Evolutionary conservation across 106 monocot genomes (phyloP).

Genomic region (Platanthera zijinensis): DNA sequence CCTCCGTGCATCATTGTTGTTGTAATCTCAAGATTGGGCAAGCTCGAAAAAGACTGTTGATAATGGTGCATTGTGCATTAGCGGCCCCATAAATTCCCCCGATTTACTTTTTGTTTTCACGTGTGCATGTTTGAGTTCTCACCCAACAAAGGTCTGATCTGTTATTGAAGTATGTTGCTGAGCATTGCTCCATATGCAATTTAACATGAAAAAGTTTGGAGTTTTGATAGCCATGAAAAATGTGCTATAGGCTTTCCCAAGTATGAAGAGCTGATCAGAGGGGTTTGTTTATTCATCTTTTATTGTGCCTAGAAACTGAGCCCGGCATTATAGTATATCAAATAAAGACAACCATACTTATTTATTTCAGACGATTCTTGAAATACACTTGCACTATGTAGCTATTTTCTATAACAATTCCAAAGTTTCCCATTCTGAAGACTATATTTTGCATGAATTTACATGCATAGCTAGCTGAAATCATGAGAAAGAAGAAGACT

Average conservation of each 20-base stretch:
- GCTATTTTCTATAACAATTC: not conserved
- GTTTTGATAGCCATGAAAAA: not conserved
- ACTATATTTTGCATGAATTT: not conserved
- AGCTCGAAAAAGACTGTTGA: no score
- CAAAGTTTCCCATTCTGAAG: not conserved
- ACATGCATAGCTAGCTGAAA: slow-evolving; percentile 3
- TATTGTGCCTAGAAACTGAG: not conserved
- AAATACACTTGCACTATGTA: not conserved
- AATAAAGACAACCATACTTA: not conserved
- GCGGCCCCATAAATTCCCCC: no score
- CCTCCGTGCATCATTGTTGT: no score
- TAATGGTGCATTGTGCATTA: no score
- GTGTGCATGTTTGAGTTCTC: no score
- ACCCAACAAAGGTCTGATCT: not conserved
- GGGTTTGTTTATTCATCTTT: no score
- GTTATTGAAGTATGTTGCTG: not conserved
- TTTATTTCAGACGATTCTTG: not conserved
- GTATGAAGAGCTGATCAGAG: not conserved
- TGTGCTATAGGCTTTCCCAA: not conserved
- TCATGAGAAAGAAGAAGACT: not conserved
- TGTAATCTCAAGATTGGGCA: no score
- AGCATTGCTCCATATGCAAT: not conserved
- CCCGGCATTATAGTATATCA: not conserved
- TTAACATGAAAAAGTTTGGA: not conserved
- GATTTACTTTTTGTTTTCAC: no score